Percentiles rank a stretch among this genome's conserved stretches.
Evolutionary conservation across 495 filamentous ascomycete species (phyloP).

Genomic region (Parathielavia hyrcaniae): DNA sequence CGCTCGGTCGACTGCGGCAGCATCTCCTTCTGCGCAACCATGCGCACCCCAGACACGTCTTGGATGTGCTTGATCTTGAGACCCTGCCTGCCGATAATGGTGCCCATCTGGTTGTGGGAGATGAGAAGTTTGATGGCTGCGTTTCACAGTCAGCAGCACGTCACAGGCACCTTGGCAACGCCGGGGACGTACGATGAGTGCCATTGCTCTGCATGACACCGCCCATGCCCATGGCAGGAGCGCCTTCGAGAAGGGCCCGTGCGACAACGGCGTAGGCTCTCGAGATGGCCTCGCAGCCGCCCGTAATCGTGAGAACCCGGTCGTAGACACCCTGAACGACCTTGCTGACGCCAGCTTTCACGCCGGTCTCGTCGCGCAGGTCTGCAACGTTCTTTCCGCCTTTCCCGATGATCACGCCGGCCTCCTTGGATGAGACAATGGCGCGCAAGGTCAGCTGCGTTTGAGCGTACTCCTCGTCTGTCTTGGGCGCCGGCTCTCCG

Average conservation of each 20-base stretch:
- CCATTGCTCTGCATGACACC: constrained; percentile 76
- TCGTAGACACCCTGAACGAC: constrained; percentile 96
- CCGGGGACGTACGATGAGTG: constrained; percentile 72
- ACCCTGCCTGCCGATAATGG: constrained; percentile 92
- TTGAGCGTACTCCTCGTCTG: constrained; percentile 92
- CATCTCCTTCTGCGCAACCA: constrained; percentile 99
- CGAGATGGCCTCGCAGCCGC: constrained; percentile 74
- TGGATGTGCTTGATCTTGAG: constrained; percentile 99
- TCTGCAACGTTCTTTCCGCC: constrained; percentile 97
- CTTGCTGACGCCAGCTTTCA: constrained; percentile 97
- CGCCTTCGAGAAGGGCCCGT: constrained; percentile 82
- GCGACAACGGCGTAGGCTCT: constrained; percentile 91
- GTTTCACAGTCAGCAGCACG: constrained; percentile 20
- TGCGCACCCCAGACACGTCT: constrained; percentile 90
- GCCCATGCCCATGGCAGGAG: constrained; percentile 91
- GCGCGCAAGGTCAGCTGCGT: constrained; percentile 87
- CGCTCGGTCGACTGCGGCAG: constrained; percentile 98
- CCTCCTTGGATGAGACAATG: constrained; percentile 97
- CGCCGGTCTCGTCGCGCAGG: constrained; percentile 91
- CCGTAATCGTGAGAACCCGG: constrained; percentile 91
- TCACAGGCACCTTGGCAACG: not conserved
- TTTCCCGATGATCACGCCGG: constrained; percentile 97
- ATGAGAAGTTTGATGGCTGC: constrained; percentile 93
- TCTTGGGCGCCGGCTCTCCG: constrained; percentile 66
- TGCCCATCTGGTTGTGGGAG: constrained; percentile 99